phyloP scores from a whole-genome alignment of 2,329 filamentous ascomycete genomes.

The Rutstroemia sp. region DNA sequence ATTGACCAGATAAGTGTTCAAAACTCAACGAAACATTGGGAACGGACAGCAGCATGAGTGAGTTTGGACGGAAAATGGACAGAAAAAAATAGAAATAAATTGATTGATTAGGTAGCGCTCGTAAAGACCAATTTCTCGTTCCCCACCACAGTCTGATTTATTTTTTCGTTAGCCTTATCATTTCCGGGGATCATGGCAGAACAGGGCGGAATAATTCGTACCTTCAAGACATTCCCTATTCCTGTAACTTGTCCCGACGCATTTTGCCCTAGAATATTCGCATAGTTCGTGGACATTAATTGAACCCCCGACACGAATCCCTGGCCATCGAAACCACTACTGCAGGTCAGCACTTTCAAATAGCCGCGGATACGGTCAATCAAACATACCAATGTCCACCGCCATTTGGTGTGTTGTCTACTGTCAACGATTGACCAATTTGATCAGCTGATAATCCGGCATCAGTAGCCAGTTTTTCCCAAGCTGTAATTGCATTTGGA shows the following conservation, averaged over 20 bases:
- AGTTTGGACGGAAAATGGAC: not conserved
- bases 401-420: constrained; percentile 47
- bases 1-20: no score
- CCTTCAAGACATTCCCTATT: constrained; percentile 41
- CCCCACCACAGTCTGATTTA: constrained; percentile 16
- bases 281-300: constrained; percentile 46
- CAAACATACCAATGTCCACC: constrained; percentile 42
- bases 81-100: not conserved
- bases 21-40: no score
- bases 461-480: constrained; percentile 39
- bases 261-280: constrained; percentile 42
- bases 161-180: not conserved
- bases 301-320: constrained; percentile 50
- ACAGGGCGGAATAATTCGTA: constrained; percentile 8
- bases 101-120: constrained; percentile 1
- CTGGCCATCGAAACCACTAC: constrained; percentile 45
- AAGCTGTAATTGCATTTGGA: constrained; percentile 42
- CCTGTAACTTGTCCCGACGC: constrained; percentile 42
- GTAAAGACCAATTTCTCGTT: constrained; percentile 22
- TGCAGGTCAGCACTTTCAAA: not conserved
- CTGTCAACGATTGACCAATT: constrained; percentile 46
- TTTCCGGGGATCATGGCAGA: not conserved
- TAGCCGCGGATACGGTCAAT: not conserved
- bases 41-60: no score
- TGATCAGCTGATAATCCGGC: constrained; percentile 38